A percentile compares a stretch with the other conserved stretches of the same genome.
These are phyloP conservation scores for Quercus phellos DNA, from an alignment of 331 rosid species.

Conservation along the genomic window DNA sequence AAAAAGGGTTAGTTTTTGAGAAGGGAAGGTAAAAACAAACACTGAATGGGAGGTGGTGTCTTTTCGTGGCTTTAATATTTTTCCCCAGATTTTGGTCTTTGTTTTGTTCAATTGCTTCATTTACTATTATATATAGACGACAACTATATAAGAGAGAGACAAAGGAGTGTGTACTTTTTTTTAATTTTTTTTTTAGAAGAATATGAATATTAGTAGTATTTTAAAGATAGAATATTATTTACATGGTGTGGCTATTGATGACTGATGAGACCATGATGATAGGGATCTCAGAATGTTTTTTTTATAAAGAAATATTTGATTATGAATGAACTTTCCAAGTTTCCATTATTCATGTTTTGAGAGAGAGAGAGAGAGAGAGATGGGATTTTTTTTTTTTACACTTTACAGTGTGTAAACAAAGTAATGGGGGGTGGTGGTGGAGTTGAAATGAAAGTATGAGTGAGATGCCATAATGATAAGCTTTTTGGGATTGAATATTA, in stretches of 20 bases:
- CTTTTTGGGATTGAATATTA: not conserved
- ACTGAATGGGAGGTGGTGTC: not conserved
- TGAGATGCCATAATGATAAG: constrained; percentile 29
- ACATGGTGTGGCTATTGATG: not conserved
- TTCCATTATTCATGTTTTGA: constrained; percentile 4
- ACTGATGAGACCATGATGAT: constrained; percentile 31
- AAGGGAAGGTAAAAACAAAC: not conserved
- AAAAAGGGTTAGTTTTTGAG: constrained; percentile 2
- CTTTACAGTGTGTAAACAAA: constrained; percentile 20
- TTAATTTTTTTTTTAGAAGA: not conserved
- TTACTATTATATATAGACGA: constrained; percentile 9
- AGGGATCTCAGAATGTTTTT: constrained; percentile 22
- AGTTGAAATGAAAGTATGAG: constrained; percentile 18
- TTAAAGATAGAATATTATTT: constrained; percentile 1
- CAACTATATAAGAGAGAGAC: not conserved
- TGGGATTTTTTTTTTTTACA: constrained; percentile 23
- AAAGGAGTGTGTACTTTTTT: not conserved
- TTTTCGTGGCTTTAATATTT: not conserved
- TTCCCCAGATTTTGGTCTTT: not conserved
- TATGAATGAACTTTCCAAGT: constrained; percentile 9
- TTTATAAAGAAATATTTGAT: constrained; percentile 4
- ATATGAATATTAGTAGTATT: constrained; percentile 1
- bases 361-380: constrained; percentile 1
- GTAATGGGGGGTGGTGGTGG: constrained; percentile 2
- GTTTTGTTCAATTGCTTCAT: not conserved